Base-by-base conservation (phyloP, 257 asterid genomes). In the Solanum corneliomulleri region DNA sequence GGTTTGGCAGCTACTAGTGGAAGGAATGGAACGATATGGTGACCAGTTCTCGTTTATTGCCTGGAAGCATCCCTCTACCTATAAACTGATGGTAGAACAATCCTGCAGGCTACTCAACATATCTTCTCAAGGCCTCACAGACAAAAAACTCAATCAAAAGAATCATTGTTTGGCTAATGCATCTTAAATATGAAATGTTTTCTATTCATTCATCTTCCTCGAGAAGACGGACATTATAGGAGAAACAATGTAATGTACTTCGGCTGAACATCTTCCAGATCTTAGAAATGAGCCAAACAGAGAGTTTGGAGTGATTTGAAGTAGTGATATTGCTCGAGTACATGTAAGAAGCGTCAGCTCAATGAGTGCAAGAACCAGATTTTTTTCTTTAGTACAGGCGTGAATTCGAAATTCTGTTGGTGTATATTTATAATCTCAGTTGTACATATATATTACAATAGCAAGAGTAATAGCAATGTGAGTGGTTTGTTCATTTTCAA, bases 1-100 rank as follows among this genome's bases (percentile, higher is more conserved):
- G 42, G 41, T 90, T 23, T 90, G 92, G 92, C 92, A 89, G 68
- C 64, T 90, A 60, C 42, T 89, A 82, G 90, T 89, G n/a, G 89
- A 90, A 85, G 89, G 90, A 39, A 87, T 86, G 45, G 92, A 89
- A 44, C 88, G 82, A 75, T 91, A 91, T 8, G 60, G 89, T 5
- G 91, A 91, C 47, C 68, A 86, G 83, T 89, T 86, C 84, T 88
- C 91, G 7, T 89, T 91, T 75, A 83, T 91, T 2, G 90, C 92
- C 58, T 83, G 89, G 90, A 85, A 91, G 37, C 86, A 89, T 86
- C 90, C 89, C 31, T 87, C 92, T 7, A 90, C 90, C 2, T 87
- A 87, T 83, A 82, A 90, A 56, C 89, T 90, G 45, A 90, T 90
- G 58, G 70, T 83, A 29, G 44, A 90, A 16, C 92, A 90, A 87